Base-by-base conservation (phyloP, 768 basidiomycete genomes). In the Panellus pusillus region DNA sequence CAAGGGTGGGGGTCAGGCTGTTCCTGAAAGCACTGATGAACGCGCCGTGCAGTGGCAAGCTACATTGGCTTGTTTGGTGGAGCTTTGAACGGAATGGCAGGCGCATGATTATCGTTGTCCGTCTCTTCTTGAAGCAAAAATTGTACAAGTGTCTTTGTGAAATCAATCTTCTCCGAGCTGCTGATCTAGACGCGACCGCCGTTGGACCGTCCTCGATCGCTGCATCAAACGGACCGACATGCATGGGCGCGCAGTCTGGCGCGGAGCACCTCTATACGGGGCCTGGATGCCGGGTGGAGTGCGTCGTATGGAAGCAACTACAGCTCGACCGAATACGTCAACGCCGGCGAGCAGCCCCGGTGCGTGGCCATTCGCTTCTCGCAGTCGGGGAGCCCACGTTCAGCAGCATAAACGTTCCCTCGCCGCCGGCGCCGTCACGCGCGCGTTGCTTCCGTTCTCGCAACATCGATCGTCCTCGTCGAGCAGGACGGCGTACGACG, bases 321-420 rank as follows among this genome's bases (percentile, higher is more conserved):
- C n/a, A n/a, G n/a, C n/a, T n/a, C n/a, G n/a, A n/a, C n/a, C n/a
- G n/a, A n/a, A n/a, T n/a, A n/a, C n/a, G 44, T 67, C 44, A 67
- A 70, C 51, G 57, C 66, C 64, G 55, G 56, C 66, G n/a, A 52
- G 35, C 41, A 54, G 44, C 50, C 56, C 13, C 65, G 74, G 48
- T 82, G 80, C 81, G 68, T 70, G 14, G 39, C 51, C 8, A 47
- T 58, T 18, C 57, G 58, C 66, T 31, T 70, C 72, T 15, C 59
- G 69, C 0, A 66, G 70, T 37, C 66, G 69, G n/a, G 57, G 13
- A 76, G 74, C 52, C 79, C 2, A 72, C 72, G 39, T 79, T 75
- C 64, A 72, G 70, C 62, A 63, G 66, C 15, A 61, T 71, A 53
- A 72, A 69, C 47, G 71, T 68, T 13, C 68, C 76, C 1, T 75